Evolutionary conservation across 805 yeast genomes (phyloP).

Genomic region (Candida glaebosa): DNA sequence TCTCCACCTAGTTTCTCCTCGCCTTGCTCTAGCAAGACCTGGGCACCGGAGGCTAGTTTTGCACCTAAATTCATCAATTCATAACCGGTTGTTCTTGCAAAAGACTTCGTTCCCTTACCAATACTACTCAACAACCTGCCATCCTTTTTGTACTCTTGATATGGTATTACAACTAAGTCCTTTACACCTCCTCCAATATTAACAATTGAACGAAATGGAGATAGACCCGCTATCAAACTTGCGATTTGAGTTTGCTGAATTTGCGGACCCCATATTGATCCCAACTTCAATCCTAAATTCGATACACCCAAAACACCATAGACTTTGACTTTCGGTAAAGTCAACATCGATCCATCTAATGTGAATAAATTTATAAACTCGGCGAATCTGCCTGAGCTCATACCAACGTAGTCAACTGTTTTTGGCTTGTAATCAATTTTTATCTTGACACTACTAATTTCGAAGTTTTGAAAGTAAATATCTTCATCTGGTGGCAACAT

Average conservation of each 20-base stretch:
- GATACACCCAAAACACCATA: constrained; percentile 79
- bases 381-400: constrained; percentile 79
- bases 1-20: constrained; percentile 77
- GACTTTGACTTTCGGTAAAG: constrained; percentile 55
- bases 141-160: constrained; percentile 70
- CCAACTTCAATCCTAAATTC: constrained; percentile 51
- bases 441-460: constrained; percentile 55
- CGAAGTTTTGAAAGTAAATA: constrained; percentile 64
- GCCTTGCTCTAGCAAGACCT: constrained; percentile 70
- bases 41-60: constrained; percentile 85
- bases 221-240: constrained; percentile 79
- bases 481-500: constrained; percentile 63
- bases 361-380: constrained; percentile 88
- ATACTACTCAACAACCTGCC: constrained; percentile 66
- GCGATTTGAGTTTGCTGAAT: constrained; percentile 76
- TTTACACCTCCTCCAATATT: constrained; percentile 76
- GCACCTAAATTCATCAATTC: constrained; percentile 82
- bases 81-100: constrained; percentile 74
- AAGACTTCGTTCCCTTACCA: constrained; percentile 70
- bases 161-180: constrained; percentile 69
- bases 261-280: constrained; percentile 84
- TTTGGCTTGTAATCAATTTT: constrained; percentile 91
- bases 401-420: constrained; percentile 77
- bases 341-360: constrained; percentile 78
- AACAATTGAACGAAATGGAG: constrained; percentile 75